A percentile compares a stretch with the other conserved stretches of the same genome.
phyloP scores from a whole-genome alignment of 352 stramenopile species.

The Phytopythium chamaehyphon region DNA sequence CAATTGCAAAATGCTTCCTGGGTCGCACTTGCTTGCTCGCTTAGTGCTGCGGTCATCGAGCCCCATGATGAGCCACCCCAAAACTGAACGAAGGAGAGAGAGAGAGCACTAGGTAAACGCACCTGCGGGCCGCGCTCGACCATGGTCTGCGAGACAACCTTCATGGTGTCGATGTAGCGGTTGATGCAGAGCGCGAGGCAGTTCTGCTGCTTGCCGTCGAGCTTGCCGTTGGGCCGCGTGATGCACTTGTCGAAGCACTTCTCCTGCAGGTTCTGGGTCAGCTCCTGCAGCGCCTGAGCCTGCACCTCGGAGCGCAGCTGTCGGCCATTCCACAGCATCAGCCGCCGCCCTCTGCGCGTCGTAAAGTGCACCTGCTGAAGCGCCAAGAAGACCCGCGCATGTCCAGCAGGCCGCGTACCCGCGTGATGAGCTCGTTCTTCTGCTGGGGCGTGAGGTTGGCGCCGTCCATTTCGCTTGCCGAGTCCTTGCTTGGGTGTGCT shows the following conservation, averaged over 20 bases:
- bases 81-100: too few relatives aligned
- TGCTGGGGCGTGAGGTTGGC: slow-evolving; percentile 76
- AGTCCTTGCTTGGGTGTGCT: neutral
- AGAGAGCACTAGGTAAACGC: too few relatives aligned
- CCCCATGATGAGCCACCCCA: too few relatives aligned
- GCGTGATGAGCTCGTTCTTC: slow-evolving; percentile 83
- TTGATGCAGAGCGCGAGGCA: slow-evolving; percentile 88
- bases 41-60: too few relatives aligned
- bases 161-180: slow-evolving; percentile 90
- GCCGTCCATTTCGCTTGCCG: slow-evolving; percentile 50
- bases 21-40: too few relatives aligned
- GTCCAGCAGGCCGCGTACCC: slow-evolving; percentile 30
- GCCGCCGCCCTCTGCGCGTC: too few relatives aligned
- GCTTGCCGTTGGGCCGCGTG: slow-evolving; percentile 68
- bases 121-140: slow-evolving; percentile 66
- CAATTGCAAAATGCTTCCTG: too few relatives aligned
- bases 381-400: neutral
- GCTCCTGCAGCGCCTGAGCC: slow-evolving; percentile 76
- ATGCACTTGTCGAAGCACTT: slow-evolving; percentile 92
- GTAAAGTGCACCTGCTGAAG: too few relatives aligned
- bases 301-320: slow-evolving; percentile 83
- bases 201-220: slow-evolving; percentile 90
- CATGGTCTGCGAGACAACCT: slow-evolving; percentile 84
- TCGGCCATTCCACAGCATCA: slow-evolving; percentile 3
- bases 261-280: slow-evolving; percentile 85